A percentile compares a stretch with the other conserved stretches of the same genome.
Evolutionary conservation across 345 rosid species (phyloP).

Genomic region (Carallia pectinifolia): DNA sequence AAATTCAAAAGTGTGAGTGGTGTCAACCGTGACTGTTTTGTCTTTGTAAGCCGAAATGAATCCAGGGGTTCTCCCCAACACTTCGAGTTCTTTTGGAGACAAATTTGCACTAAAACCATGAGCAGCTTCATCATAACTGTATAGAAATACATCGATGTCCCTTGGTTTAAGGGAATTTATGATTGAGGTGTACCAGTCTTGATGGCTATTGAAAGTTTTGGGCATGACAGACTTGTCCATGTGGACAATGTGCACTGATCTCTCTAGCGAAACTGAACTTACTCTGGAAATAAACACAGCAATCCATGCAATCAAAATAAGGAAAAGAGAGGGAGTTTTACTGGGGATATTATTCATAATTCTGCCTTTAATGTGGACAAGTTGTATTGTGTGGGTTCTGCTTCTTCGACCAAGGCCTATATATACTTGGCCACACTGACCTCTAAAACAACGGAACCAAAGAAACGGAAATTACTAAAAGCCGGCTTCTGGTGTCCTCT

Average conservation of each 20-base stretch:
- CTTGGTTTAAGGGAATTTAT: conserved; percentile 14
- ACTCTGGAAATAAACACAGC: not conserved
- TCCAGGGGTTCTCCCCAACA: conserved; percentile 15
- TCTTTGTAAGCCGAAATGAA: conserved; percentile 29
- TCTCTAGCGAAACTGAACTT: not conserved
- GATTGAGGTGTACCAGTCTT: conserved; percentile 25
- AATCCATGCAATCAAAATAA: not conserved
- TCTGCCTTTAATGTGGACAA: not conserved
- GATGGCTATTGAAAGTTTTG: conserved; percentile 22
- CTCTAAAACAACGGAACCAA: no score
- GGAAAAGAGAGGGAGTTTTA: not conserved
- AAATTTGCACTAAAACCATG: conserved; percentile 30
- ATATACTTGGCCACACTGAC: no score
- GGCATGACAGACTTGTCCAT: conserved; percentile 42
- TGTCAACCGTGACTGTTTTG: conserved; percentile 20
- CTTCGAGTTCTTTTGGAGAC: conserved; percentile 18
- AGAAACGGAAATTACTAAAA: no score
- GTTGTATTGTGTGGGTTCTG: no score
- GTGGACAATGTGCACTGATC: conserved; percentile 33
- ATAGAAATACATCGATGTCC: conserved; percentile 1
- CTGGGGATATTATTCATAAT: not conserved
- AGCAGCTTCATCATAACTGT: conserved; percentile 22
- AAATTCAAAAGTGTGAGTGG: conserved; percentile 28
- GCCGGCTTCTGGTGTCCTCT: no score
- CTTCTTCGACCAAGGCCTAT: no score